Percentiles rank a stretch among this genome's conserved stretches.
Conservation (phyloP, 116 monocot species). For the Posidonia oceanica region DNA sequence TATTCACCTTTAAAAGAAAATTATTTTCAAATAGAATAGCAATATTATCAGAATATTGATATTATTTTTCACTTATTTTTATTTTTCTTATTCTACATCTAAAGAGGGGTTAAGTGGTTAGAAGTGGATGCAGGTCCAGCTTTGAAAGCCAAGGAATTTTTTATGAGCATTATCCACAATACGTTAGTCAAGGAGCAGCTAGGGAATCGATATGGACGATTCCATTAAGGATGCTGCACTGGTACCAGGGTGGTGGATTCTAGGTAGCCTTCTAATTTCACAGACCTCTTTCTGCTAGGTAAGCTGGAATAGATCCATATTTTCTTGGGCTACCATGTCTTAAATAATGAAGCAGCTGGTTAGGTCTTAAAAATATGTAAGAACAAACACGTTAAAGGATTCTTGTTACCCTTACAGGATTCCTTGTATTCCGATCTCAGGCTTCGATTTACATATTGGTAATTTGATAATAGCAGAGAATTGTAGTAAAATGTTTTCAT, state of each 20-base stretch:
- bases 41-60: no score
- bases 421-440: no score
- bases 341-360: constrained; percentile 4
- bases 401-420: no score
- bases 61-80: no score
- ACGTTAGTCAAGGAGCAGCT: neutral
- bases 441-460: no score
- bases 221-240: neutral
- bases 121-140: constrained; percentile 10
- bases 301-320: neutral
- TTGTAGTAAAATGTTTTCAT: no score
- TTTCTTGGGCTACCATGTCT: neutral
- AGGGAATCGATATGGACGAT: neutral
- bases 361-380: neutral
- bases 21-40: no score
- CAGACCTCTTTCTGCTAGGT: neutral
- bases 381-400: no score
- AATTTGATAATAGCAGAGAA: no score
- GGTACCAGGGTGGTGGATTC: neutral
- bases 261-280: neutral
- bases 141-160: neutral
- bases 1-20: no score
- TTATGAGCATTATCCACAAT: neutral
- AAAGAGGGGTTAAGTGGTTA: no score
- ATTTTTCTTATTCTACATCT: no score